Conservation (phyloP, 2,329 filamentous ascomycete genomes). For the Coniella lustricola region DNA sequence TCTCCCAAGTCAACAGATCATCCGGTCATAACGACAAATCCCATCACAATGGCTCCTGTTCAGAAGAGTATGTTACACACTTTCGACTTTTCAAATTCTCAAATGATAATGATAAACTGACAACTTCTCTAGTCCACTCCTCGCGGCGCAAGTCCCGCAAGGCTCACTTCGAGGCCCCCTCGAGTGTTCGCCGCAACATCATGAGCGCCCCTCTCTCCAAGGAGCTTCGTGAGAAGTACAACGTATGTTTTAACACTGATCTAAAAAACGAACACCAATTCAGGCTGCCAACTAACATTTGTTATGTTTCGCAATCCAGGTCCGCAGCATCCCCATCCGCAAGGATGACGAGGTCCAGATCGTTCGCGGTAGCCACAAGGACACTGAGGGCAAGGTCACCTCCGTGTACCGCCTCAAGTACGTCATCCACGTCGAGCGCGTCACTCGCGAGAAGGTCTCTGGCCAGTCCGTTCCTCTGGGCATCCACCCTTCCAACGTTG, state of each 20-base stretch:
- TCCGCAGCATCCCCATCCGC: conserved; percentile 92
- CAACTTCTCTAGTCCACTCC: conserved; percentile 48
- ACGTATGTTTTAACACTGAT: conserved; percentile 55
- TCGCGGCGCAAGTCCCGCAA: conserved; percentile 98
- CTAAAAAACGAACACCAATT: not conserved
- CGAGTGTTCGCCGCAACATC: conserved; percentile 87
- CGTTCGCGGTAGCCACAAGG: conserved; percentile 91
- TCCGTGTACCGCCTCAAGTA: conserved; percentile 99
- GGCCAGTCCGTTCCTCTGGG: conserved; percentile 93
- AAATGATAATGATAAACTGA: conserved; percentile 14
- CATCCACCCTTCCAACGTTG: conserved; percentile 92
- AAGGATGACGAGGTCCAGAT: conserved; percentile 95
- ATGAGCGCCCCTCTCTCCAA: conserved; percentile 95
- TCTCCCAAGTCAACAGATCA: conserved; percentile 9
- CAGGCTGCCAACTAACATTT: no score
- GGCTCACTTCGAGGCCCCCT: conserved; percentile 94
- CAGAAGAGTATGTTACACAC: conserved; percentile 34
- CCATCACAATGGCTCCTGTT: conserved; percentile 63
- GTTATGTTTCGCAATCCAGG: conserved; percentile 48
- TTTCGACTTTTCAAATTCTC: not conserved
- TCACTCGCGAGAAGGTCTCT: conserved; percentile 94
- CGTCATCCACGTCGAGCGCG: conserved; percentile 92
- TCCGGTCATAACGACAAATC: conserved; percentile 19
- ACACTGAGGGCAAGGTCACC: conserved; percentile 95
- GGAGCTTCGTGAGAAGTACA: conserved; percentile 98